phyloP scores from a whole-genome alignment of 305 asterid species.

The Fraxinus sp. region DNA sequence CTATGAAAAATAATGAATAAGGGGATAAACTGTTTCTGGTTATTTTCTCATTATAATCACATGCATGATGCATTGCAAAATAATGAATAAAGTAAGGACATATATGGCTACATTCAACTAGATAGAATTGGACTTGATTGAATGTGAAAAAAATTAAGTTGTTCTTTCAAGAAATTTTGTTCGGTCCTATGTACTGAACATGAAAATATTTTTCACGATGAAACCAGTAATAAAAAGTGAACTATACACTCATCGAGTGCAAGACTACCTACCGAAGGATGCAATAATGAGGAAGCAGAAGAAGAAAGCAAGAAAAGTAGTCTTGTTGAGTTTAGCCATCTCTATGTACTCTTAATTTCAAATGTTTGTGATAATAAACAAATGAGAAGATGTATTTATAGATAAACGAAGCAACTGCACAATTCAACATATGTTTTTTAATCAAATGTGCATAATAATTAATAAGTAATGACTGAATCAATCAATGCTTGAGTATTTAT shows the following conservation, averaged over 20 bases:
- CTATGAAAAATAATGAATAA: neutral
- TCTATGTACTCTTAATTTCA: neutral
- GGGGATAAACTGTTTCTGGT: neutral
- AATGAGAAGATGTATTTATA: neutral
- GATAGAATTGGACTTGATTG: neutral
- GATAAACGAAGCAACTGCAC: neutral
- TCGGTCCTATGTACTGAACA: neutral
- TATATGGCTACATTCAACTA: neutral
- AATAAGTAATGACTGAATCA: neutral
- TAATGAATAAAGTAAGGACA: neutral
- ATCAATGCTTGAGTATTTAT: neutral
- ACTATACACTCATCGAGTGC: neutral
- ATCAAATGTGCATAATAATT: neutral
- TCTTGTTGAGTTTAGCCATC: constrained; percentile 5
- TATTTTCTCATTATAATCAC: neutral
- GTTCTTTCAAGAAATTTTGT: neutral
- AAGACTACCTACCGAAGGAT: neutral
- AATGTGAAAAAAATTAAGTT: neutral
- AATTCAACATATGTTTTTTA: no score
- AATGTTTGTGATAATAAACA: neutral
- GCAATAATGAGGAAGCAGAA: constrained; percentile 3
- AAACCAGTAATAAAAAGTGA: neutral
- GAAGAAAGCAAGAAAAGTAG: constrained; percentile 13
- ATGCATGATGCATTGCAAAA: neutral
- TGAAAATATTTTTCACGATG: neutral